Base-by-base conservation (phyloP, 2,329 filamentous ascomycete species). In the Neodidymelliopsis sp. region DNA sequence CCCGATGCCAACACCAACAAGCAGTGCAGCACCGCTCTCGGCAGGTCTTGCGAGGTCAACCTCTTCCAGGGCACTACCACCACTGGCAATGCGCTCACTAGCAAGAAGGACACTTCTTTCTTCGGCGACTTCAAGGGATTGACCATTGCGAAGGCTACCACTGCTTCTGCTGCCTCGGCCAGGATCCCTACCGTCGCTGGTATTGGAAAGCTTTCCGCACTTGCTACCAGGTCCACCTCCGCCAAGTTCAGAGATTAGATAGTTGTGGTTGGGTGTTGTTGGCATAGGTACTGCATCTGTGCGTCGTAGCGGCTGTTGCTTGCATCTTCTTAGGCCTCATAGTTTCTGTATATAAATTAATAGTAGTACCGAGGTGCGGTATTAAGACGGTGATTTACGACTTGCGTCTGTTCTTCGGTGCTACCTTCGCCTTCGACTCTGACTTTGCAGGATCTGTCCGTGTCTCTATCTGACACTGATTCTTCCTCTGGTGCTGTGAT, bases 31-130 rank as follows among this genome's bases (percentile, higher is more conserved):
- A 30, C 38, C 25, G 43, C 49, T n/a, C 38, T 53, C 9, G 49
- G 49, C 19, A 34, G 49, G 20, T 25, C 35, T n/a, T 53, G 49
- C 19, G 19, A 49, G 20, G 29, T 43, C 22, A 53, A 53, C 28
- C 44, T 53, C 13, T 53, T 53, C 38, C 43, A 53, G 34, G 49
- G 49, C 13, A 48, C 49, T 22, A 53, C 49, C 3, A 43, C 44
- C 2, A 49, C 44, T n/a, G 33, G 25, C 6, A 43, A 23, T 19
- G 10, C 30, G 4, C n/a, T 53, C 15, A 53, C 49, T 2, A 31
- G 22, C 36, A 42, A 46, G 33, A 53, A 49, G 20, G 49, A 53
- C 20, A 53, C 43, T 5, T 22, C 24, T 3, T 53, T 53, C 25
- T 53, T 53, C 16, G 15, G 38, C 6, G 43, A 53, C 1, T 53